Conservation (phyloP, 352 stramenopile species). For the Pythium folliculosum region DNA sequence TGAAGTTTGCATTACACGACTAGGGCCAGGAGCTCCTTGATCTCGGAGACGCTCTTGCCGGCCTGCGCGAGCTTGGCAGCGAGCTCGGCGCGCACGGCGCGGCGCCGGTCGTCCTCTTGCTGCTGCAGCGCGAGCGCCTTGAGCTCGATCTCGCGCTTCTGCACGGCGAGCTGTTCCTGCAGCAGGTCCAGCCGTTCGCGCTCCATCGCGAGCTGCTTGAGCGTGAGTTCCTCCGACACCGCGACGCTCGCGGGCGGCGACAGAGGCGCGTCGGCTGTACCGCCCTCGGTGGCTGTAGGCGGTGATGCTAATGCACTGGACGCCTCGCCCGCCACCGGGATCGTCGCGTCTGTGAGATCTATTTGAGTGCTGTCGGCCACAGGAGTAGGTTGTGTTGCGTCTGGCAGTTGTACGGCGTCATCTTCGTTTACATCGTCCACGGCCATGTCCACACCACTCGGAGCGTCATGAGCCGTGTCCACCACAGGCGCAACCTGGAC, state of each 20-base stretch:
- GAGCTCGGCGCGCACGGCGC: slow-evolving; percentile 25
- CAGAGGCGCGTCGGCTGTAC: background rate
- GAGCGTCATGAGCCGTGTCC: background rate
- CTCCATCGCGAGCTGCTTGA: slow-evolving; percentile 36
- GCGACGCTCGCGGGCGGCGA: background rate
- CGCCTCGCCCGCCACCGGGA: no score
- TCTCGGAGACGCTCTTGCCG: slow-evolving; percentile 24
- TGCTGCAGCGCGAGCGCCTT: slow-evolving; percentile 41
- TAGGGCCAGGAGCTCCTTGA: slow-evolving; percentile 27
- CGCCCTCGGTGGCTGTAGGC: background rate
- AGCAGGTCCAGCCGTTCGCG: slow-evolving; percentile 41
- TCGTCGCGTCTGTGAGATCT: no score
- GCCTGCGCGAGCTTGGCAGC: slow-evolving; percentile 24
- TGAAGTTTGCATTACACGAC: slow-evolving; percentile 2
- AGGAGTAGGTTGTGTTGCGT: no score
- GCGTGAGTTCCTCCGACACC: background rate
- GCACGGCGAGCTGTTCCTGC: slow-evolving; percentile 27
- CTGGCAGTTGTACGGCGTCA: no score
- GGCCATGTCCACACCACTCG: no score
- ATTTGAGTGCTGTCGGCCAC: no score
- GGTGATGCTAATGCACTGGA: background rate
- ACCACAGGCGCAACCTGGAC: background rate
- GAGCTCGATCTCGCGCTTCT: slow-evolving; percentile 48
- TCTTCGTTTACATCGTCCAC: no score
- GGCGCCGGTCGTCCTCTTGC: slow-evolving; percentile 36